phyloP scores from a whole-genome alignment of 495 filamentous ascomycete species.

The Xeromyces bisporus region DNA sequence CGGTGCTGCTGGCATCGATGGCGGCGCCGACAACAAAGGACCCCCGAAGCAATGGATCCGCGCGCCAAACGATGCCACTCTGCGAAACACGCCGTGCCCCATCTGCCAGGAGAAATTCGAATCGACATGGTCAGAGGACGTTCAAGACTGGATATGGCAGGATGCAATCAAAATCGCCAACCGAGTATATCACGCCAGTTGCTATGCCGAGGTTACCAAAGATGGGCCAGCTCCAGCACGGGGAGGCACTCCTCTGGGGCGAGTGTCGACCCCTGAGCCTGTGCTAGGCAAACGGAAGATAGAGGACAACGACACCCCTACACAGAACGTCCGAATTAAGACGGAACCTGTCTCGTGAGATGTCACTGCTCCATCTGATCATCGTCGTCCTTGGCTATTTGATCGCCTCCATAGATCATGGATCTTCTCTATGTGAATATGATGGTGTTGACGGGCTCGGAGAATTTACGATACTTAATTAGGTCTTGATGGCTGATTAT shows the following conservation, averaged over 20 bases:
- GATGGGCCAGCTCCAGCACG: constrained; percentile 28
- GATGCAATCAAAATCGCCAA: constrained; percentile 66
- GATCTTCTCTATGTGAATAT: no score
- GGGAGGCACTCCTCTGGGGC: constrained; percentile 23
- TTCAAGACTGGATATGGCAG: constrained; percentile 93
- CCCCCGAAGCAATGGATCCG: constrained; percentile 59
- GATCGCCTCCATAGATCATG: no score
- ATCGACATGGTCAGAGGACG: constrained; percentile 73
- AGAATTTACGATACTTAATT: no score
- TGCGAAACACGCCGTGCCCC: constrained; percentile 59
- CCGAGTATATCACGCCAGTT: constrained; percentile 77
- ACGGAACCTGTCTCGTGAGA: constrained; percentile 18
- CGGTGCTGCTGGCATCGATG: constrained; percentile 16
- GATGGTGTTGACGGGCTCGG: no score
- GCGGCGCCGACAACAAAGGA: constrained; percentile 31
- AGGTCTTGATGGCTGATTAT: no score
- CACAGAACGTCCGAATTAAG: constrained; percentile 25
- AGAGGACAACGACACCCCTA: constrained; percentile 26
- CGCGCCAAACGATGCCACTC: constrained; percentile 59
- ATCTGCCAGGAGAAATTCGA: constrained; percentile 94
- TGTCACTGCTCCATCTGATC: no score
- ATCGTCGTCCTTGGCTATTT: no score
- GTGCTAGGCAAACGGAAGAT: constrained; percentile 64
- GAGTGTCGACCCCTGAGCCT: constrained; percentile 43
- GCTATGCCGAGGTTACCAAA: constrained; percentile 67